phyloP scores from a whole-genome alignment of 2,329 filamentous ascomycete species.

The Tolypocladium guangdongense region DNA sequence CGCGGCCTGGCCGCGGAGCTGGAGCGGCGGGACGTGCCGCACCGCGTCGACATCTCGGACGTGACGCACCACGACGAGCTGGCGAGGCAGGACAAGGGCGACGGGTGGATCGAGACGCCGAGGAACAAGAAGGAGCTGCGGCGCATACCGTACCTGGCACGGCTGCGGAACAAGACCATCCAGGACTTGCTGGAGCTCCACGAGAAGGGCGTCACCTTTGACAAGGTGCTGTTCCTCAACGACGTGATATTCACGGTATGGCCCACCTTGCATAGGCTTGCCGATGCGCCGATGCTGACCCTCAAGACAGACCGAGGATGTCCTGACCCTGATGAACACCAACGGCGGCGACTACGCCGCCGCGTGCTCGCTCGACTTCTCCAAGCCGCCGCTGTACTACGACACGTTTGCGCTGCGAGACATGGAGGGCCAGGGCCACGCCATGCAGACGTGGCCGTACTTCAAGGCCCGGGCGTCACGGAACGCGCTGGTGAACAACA shows the following conservation, averaged over 20 bases:
- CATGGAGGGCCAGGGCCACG: conserved; percentile 34
- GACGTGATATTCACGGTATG: conserved; percentile 49
- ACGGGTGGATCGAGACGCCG: conserved; percentile 55
- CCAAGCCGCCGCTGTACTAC: conserved; percentile 42
- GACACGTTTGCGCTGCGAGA: conserved; percentile 54
- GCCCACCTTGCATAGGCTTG: not conserved
- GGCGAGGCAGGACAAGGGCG: conserved; percentile 25
- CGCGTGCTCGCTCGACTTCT: conserved; percentile 51
- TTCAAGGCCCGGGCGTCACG: conserved; percentile 41
- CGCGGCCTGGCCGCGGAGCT: conserved; percentile 43
- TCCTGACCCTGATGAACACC: conserved; percentile 44
- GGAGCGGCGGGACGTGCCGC: conserved; percentile 37
- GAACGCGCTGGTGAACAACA: conserved; percentile 37
- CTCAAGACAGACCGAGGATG: conserved; percentile 36
- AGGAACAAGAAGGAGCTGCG: conserved; percentile 43
- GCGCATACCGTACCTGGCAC: conserved; percentile 58
- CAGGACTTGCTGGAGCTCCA: conserved; percentile 42
- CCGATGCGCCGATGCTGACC: conserved; percentile 8
- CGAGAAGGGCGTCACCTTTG: conserved; percentile 38
- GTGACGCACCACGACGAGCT: conserved; percentile 49
- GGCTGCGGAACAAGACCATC: conserved; percentile 52
- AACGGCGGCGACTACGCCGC: conserved; percentile 48
- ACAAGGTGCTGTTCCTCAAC: conserved; percentile 51
- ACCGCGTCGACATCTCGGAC: conserved; percentile 46
- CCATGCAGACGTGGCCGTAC: conserved; percentile 48